Conservation (phyloP, 805 yeast genomes). For the Wickerhamiella sergipiensis region DNA sequence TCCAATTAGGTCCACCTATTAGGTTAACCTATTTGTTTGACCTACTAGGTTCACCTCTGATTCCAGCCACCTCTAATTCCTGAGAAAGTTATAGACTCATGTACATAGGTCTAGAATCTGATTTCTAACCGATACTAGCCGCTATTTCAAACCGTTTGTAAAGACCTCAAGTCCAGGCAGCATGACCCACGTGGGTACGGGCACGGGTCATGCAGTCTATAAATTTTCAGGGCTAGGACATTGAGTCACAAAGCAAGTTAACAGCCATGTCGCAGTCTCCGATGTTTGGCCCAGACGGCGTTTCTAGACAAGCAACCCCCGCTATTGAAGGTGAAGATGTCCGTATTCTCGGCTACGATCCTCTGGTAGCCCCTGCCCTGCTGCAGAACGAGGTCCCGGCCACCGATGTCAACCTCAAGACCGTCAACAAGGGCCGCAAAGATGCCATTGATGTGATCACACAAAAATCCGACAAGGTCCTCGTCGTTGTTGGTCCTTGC, state of each 20-base stretch:
- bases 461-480: slow-evolving; percentile 67
- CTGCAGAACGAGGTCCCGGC: slow-evolving; percentile 69
- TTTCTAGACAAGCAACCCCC: slow-evolving; percentile 13
- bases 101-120: no score
- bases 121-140: no score
- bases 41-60: no score
- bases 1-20: neutral
- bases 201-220: neutral
- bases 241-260: neutral
- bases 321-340: slow-evolving; percentile 47
- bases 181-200: neutral
- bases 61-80: no score
- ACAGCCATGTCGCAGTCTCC: slow-evolving; percentile 7
- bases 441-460: slow-evolving; percentile 62
- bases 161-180: no score
- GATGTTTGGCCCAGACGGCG: slow-evolving; percentile 24
- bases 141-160: no score
- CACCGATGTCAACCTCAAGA: slow-evolving; percentile 42
- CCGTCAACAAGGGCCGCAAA: slow-evolving; percentile 64
- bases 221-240: slow-evolving; percentile 1
- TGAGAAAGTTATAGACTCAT: no score
- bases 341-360: slow-evolving; percentile 73
- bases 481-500: slow-evolving; percentile 92
- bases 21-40: no score
- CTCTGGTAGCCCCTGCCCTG: slow-evolving; percentile 83